A percentile compares a stretch with the other conserved stretches of the same genome.
These are phyloP conservation scores for Pseudogymnoascus sp. DNA, from an alignment of 2,329 filamentous ascomycete species.

Conservation along the genomic window DNA sequence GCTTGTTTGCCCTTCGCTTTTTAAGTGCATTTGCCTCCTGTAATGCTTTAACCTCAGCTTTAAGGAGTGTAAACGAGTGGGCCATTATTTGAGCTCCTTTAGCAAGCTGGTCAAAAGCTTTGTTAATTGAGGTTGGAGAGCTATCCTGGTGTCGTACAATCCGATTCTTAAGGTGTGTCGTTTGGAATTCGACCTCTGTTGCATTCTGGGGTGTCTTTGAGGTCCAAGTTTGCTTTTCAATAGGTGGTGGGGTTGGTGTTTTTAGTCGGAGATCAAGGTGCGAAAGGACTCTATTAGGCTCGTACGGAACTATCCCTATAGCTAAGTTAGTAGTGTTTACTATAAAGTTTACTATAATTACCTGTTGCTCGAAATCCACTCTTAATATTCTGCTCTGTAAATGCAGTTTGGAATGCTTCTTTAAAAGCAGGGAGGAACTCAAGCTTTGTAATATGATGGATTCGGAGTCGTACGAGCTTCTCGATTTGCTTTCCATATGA, in stretches of 20 bases:
- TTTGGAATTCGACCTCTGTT: conserved; percentile 13
- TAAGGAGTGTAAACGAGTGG: conserved; percentile 11
- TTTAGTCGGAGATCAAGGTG: conserved; percentile 22
- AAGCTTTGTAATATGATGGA: conserved; percentile 26
- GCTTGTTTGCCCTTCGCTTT: not conserved
- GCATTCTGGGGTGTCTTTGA: conserved; percentile 14
- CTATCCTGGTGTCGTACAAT: not conserved
- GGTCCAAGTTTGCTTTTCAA: conserved; percentile 7
- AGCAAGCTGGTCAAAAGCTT: no score
- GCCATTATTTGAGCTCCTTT: no score
- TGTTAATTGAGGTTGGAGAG: no score
- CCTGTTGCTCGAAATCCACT: conserved; percentile 19
- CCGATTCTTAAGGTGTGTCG: not conserved
- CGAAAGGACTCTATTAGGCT: conserved; percentile 26
- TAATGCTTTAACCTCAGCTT: conserved; percentile 1
- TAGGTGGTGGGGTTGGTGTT: conserved; percentile 17
- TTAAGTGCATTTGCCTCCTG: not conserved
- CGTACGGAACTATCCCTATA: conserved; percentile 25
- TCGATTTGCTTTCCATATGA: conserved; percentile 24
- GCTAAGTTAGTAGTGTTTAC: conserved; percentile 23
- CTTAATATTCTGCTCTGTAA: no score
- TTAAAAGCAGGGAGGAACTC: no score
- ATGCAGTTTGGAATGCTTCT: no score
- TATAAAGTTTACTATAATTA: conserved; percentile 22
- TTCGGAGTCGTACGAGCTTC: conserved; percentile 16